Conservation (phyloP, 345 rosid species). For the Nasturtium officinale region DNA sequence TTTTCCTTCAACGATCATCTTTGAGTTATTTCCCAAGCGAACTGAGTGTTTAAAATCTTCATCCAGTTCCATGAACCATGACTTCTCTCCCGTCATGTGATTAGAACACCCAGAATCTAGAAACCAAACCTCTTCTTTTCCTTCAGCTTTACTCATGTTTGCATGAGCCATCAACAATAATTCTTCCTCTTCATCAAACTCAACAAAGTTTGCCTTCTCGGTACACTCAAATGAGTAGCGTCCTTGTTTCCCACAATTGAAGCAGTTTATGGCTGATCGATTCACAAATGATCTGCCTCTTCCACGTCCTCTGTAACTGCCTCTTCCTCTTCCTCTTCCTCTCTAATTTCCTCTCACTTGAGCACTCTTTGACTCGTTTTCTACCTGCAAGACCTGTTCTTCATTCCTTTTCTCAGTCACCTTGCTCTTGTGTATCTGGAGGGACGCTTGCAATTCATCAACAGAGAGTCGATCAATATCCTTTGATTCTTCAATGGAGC, state of each 20-base stretch:
- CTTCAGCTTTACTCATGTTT: too few relatives aligned
- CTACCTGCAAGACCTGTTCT: background rate
- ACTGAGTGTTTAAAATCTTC: background rate
- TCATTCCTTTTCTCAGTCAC: background rate
- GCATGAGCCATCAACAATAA: background rate
- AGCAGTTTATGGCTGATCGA: background rate
- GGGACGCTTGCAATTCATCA: background rate
- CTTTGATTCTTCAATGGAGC: background rate
- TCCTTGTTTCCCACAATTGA: background rate
- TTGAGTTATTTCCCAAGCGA: background rate
- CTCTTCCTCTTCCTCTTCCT: background rate
- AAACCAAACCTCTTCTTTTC: background rate
- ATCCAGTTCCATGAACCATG: background rate
- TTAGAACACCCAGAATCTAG: background rate
- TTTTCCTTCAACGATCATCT: background rate
- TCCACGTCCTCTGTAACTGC: background rate
- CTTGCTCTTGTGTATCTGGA: background rate
- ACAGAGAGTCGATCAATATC: background rate
- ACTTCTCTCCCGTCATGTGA: background rate
- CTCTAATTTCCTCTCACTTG: too few relatives aligned
- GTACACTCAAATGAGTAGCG: background rate
- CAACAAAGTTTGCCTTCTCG: background rate
- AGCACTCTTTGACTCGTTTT: background rate
- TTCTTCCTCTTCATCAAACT: background rate
- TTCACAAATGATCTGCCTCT: background rate